A percentile compares a stretch with the other conserved stretches of the same genome.
Evolutionary conservation across 139 green algal species (phyloP).

Genomic region (Penium margaritaceum): DNA sequence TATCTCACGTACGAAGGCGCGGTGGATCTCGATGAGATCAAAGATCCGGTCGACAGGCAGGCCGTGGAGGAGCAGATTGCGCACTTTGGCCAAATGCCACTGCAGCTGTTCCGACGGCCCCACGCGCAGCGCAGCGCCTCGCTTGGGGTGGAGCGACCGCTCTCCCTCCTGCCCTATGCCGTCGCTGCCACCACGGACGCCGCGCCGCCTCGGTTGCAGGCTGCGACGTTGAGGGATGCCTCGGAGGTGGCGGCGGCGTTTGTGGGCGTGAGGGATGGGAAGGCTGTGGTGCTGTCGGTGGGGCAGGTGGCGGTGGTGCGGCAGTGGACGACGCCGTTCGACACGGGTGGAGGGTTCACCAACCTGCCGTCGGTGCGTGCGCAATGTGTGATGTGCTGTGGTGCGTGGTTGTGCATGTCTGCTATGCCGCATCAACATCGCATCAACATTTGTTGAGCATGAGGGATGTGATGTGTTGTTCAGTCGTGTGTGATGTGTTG

Average conservation of each 20-base stretch:
- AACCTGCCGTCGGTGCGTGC: no score
- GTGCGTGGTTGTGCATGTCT: no score
- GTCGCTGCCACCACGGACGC: neutral
- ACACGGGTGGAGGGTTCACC: no score
- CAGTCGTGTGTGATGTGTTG: no score
- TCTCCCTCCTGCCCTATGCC: slow-evolving; percentile 8
- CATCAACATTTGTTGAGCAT: no score
- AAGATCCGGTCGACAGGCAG: slow-evolving; percentile 25
- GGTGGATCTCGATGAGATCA: slow-evolving; percentile 44
- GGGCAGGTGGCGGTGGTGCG: slow-evolving; percentile 7
- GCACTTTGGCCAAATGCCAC: slow-evolving; percentile 48
- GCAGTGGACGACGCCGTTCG: slow-evolving; percentile 11
- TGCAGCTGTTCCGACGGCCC: slow-evolving; percentile 40
- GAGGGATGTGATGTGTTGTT: no score
- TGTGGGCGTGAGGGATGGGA: slow-evolving; percentile 13
- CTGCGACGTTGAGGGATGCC: neutral
- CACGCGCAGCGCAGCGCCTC: slow-evolving; percentile 13
- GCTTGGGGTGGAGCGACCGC: slow-evolving; percentile 2
- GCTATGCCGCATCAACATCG: no score
- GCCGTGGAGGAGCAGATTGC: slow-evolving; percentile 35
- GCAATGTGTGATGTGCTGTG: no score
- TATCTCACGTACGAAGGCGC: slow-evolving; percentile 55
- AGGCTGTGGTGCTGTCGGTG: neutral
- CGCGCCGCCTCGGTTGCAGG: neutral
- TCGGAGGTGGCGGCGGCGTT: slow-evolving; percentile 10